These are phyloP conservation scores for Cicer arietinum DNA, from an alignment of 306 rosid species.

Conservation along the genomic window DNA sequence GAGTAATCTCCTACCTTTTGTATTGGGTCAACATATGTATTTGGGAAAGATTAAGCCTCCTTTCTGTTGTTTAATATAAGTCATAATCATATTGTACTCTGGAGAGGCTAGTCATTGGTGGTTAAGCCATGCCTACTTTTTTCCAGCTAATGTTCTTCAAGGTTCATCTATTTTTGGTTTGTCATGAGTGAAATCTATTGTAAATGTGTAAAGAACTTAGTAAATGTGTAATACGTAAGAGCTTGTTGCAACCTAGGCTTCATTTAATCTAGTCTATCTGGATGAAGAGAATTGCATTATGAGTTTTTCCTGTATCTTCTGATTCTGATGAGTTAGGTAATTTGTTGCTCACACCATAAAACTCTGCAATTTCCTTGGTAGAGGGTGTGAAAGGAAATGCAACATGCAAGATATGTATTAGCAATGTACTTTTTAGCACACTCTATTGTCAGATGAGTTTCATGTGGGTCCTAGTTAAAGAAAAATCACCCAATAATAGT, in stretches of 20 bases:
- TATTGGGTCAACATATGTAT: background rate
- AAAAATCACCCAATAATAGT: too few relatives aligned
- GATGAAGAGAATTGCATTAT: background rate
- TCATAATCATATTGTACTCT: background rate
- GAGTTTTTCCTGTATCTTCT: background rate
- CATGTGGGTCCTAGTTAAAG: background rate
- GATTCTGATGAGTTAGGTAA: background rate
- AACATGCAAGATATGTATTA: conserved; percentile 1
- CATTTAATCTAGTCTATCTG: background rate
- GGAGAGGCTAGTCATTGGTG: background rate
- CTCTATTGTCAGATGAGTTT: background rate
- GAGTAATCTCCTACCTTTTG: background rate
- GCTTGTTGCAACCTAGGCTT: background rate
- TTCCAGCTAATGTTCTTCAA: background rate
- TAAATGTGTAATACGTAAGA: background rate
- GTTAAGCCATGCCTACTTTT: conserved; percentile 1
- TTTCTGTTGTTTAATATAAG: background rate
- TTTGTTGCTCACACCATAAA: background rate
- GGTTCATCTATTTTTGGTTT: background rate
- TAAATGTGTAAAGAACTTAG: too few relatives aligned
- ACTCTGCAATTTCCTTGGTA: background rate
- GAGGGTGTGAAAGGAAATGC: background rate
- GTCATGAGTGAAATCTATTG: background rate
- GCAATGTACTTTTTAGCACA: background rate
- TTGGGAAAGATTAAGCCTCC: background rate